Evolutionary conservation across 352 stramenopile species (phyloP), one percentile per base, ranked within the genome.

Genomic region (Phytopythium montanum): DNA sequence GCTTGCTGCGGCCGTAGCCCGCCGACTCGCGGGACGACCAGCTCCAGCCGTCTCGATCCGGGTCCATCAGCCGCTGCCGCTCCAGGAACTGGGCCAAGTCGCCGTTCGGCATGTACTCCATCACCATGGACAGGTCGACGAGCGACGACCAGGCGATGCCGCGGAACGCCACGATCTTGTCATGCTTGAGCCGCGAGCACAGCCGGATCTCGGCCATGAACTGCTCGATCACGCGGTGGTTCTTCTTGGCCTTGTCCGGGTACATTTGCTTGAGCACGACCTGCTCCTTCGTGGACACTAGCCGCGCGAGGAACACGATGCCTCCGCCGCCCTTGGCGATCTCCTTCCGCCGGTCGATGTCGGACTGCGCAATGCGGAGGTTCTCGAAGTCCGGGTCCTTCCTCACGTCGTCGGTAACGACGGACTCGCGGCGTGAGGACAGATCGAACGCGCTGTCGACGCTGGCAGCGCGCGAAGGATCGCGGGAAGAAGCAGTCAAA

Each of bases 121-220:
- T 50, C 26, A 85, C 64, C n/a, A 85, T 61, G 3, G 69, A 72
- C 53, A 85, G 36, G 38, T 85, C 75, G 14, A 69, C 54, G 5
- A 85, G 56, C 6, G 67, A 78, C 8, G 75, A 77, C 72, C 72
- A 85, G 25, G 75, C 63, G 39, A 85, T 63, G 14, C 75, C 75
- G 19, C 74, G 56, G 58, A 85, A 85, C 13, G 50, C 49, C 13
- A 85, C 75, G 31, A 85, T 74, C 38, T 85, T 85, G 14, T 68
- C 60, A 48, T 85, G 75, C 23, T 76, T 74, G 18, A 85, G 64
- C 25, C 52, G 69, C 2, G 66, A 67, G 38, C 75, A 87, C 18
- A 87, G 61, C 2, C 76, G 76, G 33, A 86, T 86, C 58, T 86
- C 76, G 10, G 59, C 53, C 54, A 76, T 81, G 52, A 87, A 87